phyloP scores from a whole-genome alignment of 129 eudicot genomes.

The Pulicaria dysenterica region DNA sequence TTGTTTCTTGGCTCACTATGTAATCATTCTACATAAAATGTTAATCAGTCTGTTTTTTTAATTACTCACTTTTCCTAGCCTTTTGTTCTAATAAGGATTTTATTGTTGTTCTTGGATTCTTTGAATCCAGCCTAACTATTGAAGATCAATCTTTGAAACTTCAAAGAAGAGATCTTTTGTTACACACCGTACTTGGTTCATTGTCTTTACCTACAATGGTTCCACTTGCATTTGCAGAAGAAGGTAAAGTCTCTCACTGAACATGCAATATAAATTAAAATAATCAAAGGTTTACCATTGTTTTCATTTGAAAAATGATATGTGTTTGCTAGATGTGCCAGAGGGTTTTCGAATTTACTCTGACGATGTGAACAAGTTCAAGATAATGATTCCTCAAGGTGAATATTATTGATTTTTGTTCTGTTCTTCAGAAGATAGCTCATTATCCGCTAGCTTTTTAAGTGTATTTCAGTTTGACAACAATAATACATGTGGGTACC shows the following conservation, averaged over 20 bases:
- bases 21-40: no score
- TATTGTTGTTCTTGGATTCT: neutral
- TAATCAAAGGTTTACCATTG: slow-evolving; percentile 3
- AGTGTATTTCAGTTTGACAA: neutral
- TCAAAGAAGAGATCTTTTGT: slow-evolving; percentile 66
- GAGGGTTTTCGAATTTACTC: slow-evolving; percentile 67
- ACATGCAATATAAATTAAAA: neutral
- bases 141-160: slow-evolving; percentile 38
- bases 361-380: slow-evolving; percentile 92
- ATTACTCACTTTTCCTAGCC: neutral
- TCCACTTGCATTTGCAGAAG: slow-evolving; percentile 59
- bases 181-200: slow-evolving; percentile 50
- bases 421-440: slow-evolving; percentile 1
- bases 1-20: no score
- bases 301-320: neutral
- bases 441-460: neutral
- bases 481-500: neutral
- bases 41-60: neutral
- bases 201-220: slow-evolving; percentile 58
- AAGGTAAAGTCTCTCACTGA: slow-evolving; percentile 36
- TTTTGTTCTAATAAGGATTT: neutral
- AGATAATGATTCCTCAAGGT: slow-evolving; percentile 86
- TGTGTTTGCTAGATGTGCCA: slow-evolving; percentile 34
- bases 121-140: slow-evolving; percentile 30
- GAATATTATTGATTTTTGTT: neutral